Base-by-base conservation (phyloP, 495 filamentous ascomycete species). In the Podospora didyma region DNA sequence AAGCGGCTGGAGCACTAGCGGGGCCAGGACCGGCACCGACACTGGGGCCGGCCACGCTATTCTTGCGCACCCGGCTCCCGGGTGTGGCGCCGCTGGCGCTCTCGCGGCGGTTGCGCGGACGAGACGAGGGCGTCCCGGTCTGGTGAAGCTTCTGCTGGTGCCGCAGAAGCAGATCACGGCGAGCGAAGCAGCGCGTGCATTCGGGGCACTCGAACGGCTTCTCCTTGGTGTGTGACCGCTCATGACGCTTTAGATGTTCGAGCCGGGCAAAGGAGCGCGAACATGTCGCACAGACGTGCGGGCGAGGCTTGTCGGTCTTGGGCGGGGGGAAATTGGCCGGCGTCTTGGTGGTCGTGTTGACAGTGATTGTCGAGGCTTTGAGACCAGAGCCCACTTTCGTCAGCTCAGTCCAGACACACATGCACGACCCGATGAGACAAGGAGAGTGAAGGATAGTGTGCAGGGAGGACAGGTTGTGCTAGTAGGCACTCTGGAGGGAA, bases 101-200 rank as follows among this genome's bases (percentile, higher is more conserved):
- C 70, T 97, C 93, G 46, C 94, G 86, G 54, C 88, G 86, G 70
- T 88, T 92, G 66, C 92, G 82, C 35, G 92, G 91, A 56, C 92
- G 84, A 46, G 91, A 91, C 35, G 93, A 92, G 6, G 94, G 87
- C 1, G 92, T 91, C 1, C 89, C 88, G n/a, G 91, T 95, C 86
- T 96, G 89, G 67, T 99, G 94, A 14, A 99, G 81, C 78, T 99
- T 99, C 79, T 99, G 94, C 76, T 99, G 94, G 73, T 99, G 94
- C 24, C 94, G 83, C 55, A 99, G 77, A 52, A 99, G 82, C 57
- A 99, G 73, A 70, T 99, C 94, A 56, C 94, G 83, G 34, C 94
- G 84, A 28, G 94, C 94, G 76, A 99, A 99, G 79, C 94, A 97
- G 67, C 94, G 77, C 20, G 89, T 80, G 68, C 94, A 99, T 70